phyloP scores from a whole-genome alignment of 2,329 filamentous ascomycete genomes.

The Fusarium sp. region DNA sequence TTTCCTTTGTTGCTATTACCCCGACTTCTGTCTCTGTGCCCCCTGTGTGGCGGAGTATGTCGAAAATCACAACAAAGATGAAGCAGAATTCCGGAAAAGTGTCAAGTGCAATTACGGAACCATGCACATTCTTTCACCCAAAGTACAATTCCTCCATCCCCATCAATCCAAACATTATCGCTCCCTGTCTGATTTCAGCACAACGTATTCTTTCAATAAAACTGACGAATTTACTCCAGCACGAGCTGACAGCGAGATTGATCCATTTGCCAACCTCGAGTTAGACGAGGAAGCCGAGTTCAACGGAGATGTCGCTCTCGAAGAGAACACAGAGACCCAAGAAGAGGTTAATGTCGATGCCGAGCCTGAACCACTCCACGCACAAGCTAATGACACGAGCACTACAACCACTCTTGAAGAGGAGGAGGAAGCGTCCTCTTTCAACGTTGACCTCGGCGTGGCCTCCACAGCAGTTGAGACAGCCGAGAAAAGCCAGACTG shows the following conservation, averaged over 20 bases:
- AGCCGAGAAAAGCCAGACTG: conserved; percentile 34
- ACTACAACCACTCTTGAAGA: conserved; percentile 51
- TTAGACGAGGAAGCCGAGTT: conserved; percentile 37
- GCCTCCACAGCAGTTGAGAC: conserved; percentile 36
- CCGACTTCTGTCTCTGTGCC: conserved; percentile 36
- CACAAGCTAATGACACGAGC: conserved; percentile 42
- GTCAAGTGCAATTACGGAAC: conserved; percentile 4
- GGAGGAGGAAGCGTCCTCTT: conserved; percentile 46
- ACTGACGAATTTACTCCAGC: conserved; percentile 46
- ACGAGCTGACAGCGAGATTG: conserved; percentile 37
- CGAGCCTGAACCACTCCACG: conserved; percentile 22
- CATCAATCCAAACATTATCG: conserved; percentile 11
- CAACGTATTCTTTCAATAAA: conserved; percentile 36
- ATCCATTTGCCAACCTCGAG: conserved; percentile 45
- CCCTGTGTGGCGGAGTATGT: conserved; percentile 30
- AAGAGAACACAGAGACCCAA: conserved; percentile 29
- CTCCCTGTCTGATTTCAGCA: conserved; percentile 29
- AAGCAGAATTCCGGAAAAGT: conserved; percentile 22
- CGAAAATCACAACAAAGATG: conserved; percentile 32
- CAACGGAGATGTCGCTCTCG: conserved; percentile 33
- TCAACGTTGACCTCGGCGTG: conserved; percentile 40
- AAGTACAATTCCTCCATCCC: not conserved
- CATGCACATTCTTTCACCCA: not conserved
- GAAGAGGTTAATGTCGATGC: conserved; percentile 25
- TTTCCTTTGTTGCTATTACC: conserved; percentile 31